Evolutionary conservation across 345 rosid genomes (phyloP).

Genomic region (Reutealis trisperma): DNA sequence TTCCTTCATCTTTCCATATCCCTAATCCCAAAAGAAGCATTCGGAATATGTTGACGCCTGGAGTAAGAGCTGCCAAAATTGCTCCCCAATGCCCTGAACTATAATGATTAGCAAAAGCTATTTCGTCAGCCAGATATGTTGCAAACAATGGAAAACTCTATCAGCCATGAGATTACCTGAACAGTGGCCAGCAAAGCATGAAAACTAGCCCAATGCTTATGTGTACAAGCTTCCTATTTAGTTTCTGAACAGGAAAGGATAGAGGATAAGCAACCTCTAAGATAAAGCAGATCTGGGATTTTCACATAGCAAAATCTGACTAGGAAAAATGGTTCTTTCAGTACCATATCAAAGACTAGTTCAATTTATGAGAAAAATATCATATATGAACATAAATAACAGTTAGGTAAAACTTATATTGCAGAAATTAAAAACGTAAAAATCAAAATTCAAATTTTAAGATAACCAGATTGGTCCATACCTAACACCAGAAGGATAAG

Average conservation of each 20-base stretch:
- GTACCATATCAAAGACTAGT: neutral
- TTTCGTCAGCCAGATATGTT: slow-evolving; percentile 13
- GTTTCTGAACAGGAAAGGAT: slow-evolving; percentile 45
- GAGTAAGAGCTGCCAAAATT: slow-evolving; percentile 61
- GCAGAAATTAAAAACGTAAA: neutral
- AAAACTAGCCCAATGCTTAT: slow-evolving; percentile 76
- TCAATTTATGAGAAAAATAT: neutral
- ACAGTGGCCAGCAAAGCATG: slow-evolving; percentile 89
- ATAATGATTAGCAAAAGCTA: slow-evolving; percentile 29
- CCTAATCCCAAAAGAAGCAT: slow-evolving; percentile 84
- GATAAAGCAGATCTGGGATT: neutral
- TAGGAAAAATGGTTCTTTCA: neutral
- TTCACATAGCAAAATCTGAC: neutral
- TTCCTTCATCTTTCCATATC: slow-evolving; percentile 76
- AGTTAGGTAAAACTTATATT: neutral
- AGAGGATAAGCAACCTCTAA: slow-evolving; percentile 11
- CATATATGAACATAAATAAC: neutral
- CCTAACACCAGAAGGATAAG: too few relatives aligned
- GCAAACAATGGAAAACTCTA: slow-evolving; percentile 8
- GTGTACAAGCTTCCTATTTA: slow-evolving; percentile 89
- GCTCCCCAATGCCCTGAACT: slow-evolving; percentile 86
- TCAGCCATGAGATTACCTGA: slow-evolving; percentile 53
- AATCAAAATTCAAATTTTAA: neutral
- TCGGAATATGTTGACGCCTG: slow-evolving; percentile 67
- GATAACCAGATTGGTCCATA: neutral